These are phyloP conservation scores for Rhododendron ferrugineum DNA, from an alignment of 148 eudicot genomes.

Conservation along the genomic window DNA sequence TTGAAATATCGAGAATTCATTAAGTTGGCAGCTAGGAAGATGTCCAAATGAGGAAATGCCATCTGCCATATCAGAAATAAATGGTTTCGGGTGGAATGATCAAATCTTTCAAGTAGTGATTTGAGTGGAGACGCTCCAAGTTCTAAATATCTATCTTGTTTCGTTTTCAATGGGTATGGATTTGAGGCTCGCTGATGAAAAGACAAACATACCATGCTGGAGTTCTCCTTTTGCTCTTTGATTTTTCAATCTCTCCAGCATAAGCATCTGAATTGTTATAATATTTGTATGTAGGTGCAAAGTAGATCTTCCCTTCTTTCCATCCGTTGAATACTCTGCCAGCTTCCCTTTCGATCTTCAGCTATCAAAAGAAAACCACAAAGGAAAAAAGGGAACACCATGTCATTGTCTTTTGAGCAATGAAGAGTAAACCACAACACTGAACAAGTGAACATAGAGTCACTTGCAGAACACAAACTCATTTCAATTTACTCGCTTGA, in stretches of 20 bases:
- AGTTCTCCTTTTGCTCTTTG: slow-evolving; percentile 60
- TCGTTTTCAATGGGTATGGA: not conserved
- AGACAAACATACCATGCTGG: slow-evolving; percentile 57
- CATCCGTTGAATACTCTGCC: slow-evolving; percentile 70
- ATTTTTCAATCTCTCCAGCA: slow-evolving; percentile 43
- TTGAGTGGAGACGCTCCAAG: not conserved
- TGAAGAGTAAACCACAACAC: not conserved
- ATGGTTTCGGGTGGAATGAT: not conserved
- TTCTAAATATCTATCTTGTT: not conserved
- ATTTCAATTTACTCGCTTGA: not conserved
- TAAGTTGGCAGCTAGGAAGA: not conserved
- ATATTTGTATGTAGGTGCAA: slow-evolving; percentile 69
- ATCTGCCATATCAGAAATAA: not conserved
- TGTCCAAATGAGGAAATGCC: not conserved
- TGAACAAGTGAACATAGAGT: not conserved
- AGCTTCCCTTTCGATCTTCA: slow-evolving; percentile 58
- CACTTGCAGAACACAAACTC: not conserved
- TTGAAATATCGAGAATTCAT: not conserved
- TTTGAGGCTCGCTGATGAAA: not conserved
- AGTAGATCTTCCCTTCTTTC: slow-evolving; percentile 62
- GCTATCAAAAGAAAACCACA: slow-evolving; percentile 17
- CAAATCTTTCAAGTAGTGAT: not conserved
- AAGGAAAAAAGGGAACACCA: not conserved
- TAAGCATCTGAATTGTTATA: slow-evolving; percentile 53
- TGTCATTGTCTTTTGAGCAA: not conserved